Conservation (phyloP, 1,139 yeast species). For the Maudiozyma humilis region DNA sequence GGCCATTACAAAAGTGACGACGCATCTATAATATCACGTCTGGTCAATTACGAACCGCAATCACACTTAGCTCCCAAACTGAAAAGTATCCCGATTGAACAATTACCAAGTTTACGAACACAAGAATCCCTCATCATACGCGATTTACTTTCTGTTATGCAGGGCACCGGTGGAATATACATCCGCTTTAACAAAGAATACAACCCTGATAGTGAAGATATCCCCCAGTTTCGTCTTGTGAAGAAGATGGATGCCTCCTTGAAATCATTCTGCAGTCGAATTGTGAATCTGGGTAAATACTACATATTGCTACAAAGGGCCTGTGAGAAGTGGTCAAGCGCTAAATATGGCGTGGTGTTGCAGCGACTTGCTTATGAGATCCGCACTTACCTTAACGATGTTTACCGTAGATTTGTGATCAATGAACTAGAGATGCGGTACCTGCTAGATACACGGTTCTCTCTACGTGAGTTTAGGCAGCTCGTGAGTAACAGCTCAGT, state of each 20-base stretch:
- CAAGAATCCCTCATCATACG: constrained; percentile 69
- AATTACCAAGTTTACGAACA: constrained; percentile 34
- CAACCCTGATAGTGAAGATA: constrained; percentile 33
- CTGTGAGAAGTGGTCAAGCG: constrained; percentile 49
- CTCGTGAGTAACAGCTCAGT: constrained; percentile 20
- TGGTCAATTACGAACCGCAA: constrained; percentile 32
- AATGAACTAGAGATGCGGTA: constrained; percentile 49
- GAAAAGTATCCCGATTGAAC: constrained; percentile 37
- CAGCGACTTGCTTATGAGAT: constrained; percentile 66
- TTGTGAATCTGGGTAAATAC: constrained; percentile 56
- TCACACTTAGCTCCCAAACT: constrained; percentile 29
- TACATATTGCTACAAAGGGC: constrained; percentile 47
- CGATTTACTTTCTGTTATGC: constrained; percentile 59
- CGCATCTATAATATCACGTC: constrained; percentile 16
- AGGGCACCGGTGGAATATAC: constrained; percentile 76
- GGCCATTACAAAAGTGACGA: neutral
- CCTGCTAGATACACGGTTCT: constrained; percentile 37
- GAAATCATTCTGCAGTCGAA: constrained; percentile 58
- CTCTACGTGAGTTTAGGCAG: constrained; percentile 45
- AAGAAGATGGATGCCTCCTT: constrained; percentile 67
- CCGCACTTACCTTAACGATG: constrained; percentile 40
- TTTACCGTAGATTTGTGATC: constrained; percentile 40
- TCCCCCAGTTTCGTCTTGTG: constrained; percentile 65
- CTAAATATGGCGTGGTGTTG: constrained; percentile 58
- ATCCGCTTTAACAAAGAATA: constrained; percentile 60